phyloP scores from a whole-genome alignment of 345 rosid genomes.

The Reutealis trisperma region DNA sequence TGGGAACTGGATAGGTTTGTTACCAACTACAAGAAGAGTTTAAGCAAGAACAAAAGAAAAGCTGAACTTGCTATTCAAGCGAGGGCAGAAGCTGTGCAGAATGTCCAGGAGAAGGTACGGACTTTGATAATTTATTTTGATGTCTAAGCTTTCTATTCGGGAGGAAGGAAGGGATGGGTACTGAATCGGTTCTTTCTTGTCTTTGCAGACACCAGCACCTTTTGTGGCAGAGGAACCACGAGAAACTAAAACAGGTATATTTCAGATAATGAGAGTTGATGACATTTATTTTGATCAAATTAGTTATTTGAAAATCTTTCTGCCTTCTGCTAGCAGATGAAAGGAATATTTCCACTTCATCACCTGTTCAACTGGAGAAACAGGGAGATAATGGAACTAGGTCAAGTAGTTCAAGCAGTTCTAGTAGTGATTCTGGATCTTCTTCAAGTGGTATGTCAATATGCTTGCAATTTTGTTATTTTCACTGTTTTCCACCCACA shows the following conservation, averaged over 20 bases:
- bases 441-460: constrained; percentile 79
- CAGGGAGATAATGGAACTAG: constrained; percentile 63
- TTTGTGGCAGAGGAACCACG: constrained; percentile 48
- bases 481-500: background rate
- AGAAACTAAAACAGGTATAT: constrained; percentile 63
- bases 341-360: constrained; percentile 49
- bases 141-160: background rate
- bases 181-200: constrained; percentile 8
- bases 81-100: constrained; percentile 65
- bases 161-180: background rate
- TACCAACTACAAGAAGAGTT: constrained; percentile 87
- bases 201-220: constrained; percentile 54
- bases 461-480: background rate
- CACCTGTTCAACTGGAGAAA: constrained; percentile 57
- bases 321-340: constrained; percentile 44
- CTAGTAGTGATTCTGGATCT: constrained; percentile 96
- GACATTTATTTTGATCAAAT: constrained; percentile 7
- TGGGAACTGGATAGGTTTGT: constrained; percentile 99
- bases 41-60: constrained; percentile 96
- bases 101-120: constrained; percentile 60
- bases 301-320: constrained; percentile 14
- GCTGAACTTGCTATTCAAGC: constrained; percentile 89
- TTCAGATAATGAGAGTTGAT: background rate
- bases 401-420: constrained; percentile 96
- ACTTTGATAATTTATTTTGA: background rate